phyloP scores from a whole-genome alignment of 352 stramenopile genomes.

The Pythium vanterpoolii region DNA sequence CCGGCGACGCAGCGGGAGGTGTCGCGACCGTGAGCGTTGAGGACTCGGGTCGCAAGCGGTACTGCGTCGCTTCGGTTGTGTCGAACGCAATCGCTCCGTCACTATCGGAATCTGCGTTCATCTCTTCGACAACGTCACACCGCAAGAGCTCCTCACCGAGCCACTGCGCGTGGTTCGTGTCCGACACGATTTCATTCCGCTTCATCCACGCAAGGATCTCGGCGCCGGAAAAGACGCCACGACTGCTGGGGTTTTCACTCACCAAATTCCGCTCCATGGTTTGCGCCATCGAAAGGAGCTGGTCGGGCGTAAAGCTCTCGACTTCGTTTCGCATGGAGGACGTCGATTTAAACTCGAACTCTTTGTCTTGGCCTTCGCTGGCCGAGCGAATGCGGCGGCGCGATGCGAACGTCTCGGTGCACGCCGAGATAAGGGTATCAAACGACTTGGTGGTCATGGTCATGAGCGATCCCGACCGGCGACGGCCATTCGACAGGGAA shows the following conservation, averaged over 20 bases:
- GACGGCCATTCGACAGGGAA: conserved; percentile 27
- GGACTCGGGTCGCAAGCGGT: conserved; percentile 13
- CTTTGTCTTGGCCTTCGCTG: conserved; percentile 52
- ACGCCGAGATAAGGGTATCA: conserved; percentile 65
- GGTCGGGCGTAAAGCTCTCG: conserved; percentile 75
- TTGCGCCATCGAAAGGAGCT: conserved; percentile 73
- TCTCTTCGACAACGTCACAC: conserved; percentile 47
- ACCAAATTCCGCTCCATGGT: conserved; percentile 69
- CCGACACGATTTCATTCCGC: conserved; percentile 70
- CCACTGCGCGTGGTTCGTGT: conserved; percentile 67
- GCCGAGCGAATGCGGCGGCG: conserved; percentile 46
- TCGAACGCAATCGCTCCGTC: conserved; percentile 14
- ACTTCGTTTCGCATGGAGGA: conserved; percentile 44
- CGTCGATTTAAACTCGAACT: conserved; percentile 21
- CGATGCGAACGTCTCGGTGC: conserved; percentile 40
- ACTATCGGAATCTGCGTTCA: neutral
- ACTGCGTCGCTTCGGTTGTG: neutral
- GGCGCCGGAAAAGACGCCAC: conserved; percentile 58
- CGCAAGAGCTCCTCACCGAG: conserved; percentile 70
- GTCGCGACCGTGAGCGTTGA: neutral
- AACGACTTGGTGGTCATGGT: conserved; percentile 61
- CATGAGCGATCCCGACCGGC: conserved; percentile 61
- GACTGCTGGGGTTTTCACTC: conserved; percentile 29
- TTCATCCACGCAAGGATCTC: conserved; percentile 74
- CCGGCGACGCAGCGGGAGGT: neutral